These are phyloP conservation scores for Lathyrus oleraceus DNA, from an alignment of 306 rosid species.

Conservation along the genomic window DNA sequence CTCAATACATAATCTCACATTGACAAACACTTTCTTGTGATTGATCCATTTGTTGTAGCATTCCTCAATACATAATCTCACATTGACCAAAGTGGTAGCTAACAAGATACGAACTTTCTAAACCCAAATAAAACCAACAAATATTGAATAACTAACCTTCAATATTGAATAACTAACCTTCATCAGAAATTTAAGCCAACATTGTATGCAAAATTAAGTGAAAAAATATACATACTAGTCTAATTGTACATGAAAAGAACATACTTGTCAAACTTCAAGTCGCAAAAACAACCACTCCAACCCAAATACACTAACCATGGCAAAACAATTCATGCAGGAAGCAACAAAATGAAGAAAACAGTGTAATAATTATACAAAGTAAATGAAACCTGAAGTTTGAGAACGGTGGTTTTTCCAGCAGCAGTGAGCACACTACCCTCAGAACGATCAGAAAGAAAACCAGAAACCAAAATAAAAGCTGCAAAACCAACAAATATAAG, in stretches of 20 bases:
- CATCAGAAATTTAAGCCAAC: too few species aligned
- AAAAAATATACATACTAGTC: neutral
- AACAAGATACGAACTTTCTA: too few species aligned
- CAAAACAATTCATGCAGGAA: neutral
- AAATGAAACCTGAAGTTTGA: conserved; percentile 80
- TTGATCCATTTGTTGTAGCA: too few species aligned
- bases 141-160: too few species aligned
- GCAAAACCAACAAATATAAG: conserved; percentile 72
- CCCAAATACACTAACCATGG: neutral
- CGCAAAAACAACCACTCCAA: neutral
- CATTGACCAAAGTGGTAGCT: too few species aligned
- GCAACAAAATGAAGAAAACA: neutral
- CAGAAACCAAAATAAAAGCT: conserved; percentile 89
- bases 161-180: too few species aligned
- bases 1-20: too few species aligned
- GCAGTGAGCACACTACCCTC: conserved; percentile 81
- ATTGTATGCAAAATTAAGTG: too few species aligned
- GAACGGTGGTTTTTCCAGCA: conserved; percentile 67
- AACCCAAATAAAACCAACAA: too few species aligned
- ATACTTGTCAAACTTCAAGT: neutral
- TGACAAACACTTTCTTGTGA: too few species aligned
- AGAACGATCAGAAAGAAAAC: conserved; percentile 82
- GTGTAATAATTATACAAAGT: neutral
- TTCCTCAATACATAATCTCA: too few species aligned
- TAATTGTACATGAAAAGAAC: neutral